Conservation (phyloP, 805 yeast species). For the Kregervanrija delftensis region DNA sequence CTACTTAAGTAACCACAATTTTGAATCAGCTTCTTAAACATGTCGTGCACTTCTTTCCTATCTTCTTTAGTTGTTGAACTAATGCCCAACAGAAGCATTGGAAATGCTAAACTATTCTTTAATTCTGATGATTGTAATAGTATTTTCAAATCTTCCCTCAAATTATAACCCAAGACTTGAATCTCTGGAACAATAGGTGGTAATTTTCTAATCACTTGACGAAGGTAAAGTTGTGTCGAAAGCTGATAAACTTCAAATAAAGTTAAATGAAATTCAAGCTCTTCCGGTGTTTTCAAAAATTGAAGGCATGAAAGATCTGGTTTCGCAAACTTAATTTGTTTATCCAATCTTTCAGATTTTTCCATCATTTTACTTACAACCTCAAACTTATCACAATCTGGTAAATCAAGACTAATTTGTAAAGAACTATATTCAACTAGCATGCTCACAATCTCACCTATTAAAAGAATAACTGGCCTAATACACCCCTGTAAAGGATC, state of each 20-base stretch:
- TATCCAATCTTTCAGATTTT: constrained; percentile 13
- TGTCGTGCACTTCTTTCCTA: constrained; percentile 18
- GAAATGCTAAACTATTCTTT: constrained; percentile 29
- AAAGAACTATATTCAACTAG: constrained; percentile 17
- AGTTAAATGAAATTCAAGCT: constrained; percentile 25
- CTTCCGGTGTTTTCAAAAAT: constrained; percentile 15
- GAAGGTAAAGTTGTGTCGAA: constrained; percentile 20
- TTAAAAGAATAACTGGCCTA: constrained; percentile 28
- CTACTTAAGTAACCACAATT: constrained; percentile 25
- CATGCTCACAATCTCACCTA: constrained; percentile 33
- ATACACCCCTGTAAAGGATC: constrained; percentile 39
- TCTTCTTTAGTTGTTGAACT: constrained; percentile 23
- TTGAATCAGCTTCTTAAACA: constrained; percentile 26
- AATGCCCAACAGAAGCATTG: constrained; percentile 32
- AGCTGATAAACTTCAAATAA: constrained; percentile 30
- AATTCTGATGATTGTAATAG: constrained; percentile 10
- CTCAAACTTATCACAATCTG: constrained; percentile 19
- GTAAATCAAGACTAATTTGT: constrained; percentile 12
- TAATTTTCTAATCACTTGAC: constrained; percentile 19
- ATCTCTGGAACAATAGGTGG: constrained; percentile 25
- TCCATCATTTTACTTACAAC: constrained; percentile 11
- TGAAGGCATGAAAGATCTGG: constrained; percentile 17
- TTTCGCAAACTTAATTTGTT: constrained; percentile 11
- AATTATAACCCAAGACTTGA: constrained; percentile 12
- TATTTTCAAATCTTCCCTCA: constrained; percentile 14